Conservation (phyloP, 2,329 filamentous ascomycete genomes). For the Elsinoe australis region DNA sequence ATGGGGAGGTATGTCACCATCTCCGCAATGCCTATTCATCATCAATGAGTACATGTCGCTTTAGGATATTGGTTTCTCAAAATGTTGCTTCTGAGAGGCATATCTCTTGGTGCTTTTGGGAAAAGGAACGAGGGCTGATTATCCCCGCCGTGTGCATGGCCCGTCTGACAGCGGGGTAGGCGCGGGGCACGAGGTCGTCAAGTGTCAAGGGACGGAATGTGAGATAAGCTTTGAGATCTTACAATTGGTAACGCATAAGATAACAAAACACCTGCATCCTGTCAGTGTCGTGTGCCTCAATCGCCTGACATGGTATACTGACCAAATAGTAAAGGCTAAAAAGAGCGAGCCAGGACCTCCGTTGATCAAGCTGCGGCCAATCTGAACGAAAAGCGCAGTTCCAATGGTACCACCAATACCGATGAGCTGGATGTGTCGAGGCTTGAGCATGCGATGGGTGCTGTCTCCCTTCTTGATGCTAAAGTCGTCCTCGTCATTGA, state of each 20-base stretch:
- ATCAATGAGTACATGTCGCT: constrained; percentile 11
- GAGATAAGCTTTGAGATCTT: constrained; percentile 13
- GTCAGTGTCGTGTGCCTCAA: background rate
- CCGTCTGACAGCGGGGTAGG: background rate
- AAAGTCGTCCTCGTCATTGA: constrained; percentile 12
- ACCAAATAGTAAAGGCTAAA: constrained; percentile 40
- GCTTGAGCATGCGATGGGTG: constrained; percentile 39
- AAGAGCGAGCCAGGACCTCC: constrained; percentile 42
- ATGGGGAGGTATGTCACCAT: constrained; percentile 73
- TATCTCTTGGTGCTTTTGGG: constrained; percentile 2
- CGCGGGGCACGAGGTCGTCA: constrained; percentile 22
- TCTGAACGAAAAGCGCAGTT: constrained; percentile 43
- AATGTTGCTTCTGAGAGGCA: background rate
- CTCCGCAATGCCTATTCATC: constrained; percentile 51
- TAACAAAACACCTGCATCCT: constrained; percentile 30
- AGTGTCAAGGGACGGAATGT: constrained; percentile 18
- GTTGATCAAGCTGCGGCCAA: constrained; percentile 40
- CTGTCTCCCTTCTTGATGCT: constrained; percentile 21
- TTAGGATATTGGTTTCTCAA: background rate
- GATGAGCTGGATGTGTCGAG: constrained; percentile 42
- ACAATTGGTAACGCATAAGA: constrained; percentile 17
- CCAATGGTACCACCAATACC: constrained; percentile 39
- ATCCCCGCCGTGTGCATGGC: background rate
- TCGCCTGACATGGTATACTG: background rate
- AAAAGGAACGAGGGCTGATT: background rate